phyloP scores from a whole-genome alignment of 2,329 filamentous ascomycete species.

The Aspergillus ruber region DNA sequence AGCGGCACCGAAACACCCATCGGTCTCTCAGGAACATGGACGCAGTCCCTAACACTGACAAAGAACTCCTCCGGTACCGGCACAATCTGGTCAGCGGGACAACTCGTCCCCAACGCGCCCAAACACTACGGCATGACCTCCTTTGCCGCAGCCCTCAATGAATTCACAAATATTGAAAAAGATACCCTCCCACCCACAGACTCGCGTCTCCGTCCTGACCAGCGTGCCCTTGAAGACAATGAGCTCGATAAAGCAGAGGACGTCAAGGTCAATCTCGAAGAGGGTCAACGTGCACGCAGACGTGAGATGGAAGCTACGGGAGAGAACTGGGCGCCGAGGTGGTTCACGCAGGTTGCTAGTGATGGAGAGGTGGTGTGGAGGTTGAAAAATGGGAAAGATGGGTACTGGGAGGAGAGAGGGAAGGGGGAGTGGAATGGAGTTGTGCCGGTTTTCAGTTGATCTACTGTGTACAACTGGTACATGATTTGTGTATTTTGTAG shows the following conservation, averaged over 20 bases:
- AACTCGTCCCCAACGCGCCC: slow-evolving; percentile 69
- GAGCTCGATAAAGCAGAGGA: slow-evolving; percentile 76
- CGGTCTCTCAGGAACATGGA: slow-evolving; percentile 80
- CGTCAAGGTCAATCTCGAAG: slow-evolving; percentile 76
- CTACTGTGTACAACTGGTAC: too few relatives aligned
- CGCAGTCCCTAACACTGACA: slow-evolving; percentile 60
- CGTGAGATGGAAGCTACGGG: slow-evolving; percentile 69
- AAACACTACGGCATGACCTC: slow-evolving; percentile 81
- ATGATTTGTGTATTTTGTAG: too few relatives aligned
- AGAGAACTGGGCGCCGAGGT: slow-evolving; percentile 66
- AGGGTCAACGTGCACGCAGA: slow-evolving; percentile 70
- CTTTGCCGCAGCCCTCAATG: slow-evolving; percentile 82
- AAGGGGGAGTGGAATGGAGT: slow-evolving; percentile 60
- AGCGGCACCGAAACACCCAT: slow-evolving; percentile 61
- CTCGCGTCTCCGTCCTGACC: slow-evolving; percentile 76
- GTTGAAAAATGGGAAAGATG: slow-evolving; percentile 71
- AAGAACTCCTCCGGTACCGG: slow-evolving; percentile 57
- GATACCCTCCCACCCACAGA: slow-evolving; percentile 74
- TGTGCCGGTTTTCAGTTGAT: slow-evolving; percentile 46
- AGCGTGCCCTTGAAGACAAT: slow-evolving; percentile 75
- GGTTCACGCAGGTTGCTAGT: slow-evolving; percentile 67
- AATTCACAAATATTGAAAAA: slow-evolving; percentile 74
- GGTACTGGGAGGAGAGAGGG: slow-evolving; percentile 86
- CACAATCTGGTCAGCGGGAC: slow-evolving; percentile 70
- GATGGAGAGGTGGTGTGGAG: slow-evolving; percentile 54